Evolutionary conservation across 2,329 filamentous ascomycete genomes (phyloP).

Genomic region (Colletotrichum sp.): DNA sequence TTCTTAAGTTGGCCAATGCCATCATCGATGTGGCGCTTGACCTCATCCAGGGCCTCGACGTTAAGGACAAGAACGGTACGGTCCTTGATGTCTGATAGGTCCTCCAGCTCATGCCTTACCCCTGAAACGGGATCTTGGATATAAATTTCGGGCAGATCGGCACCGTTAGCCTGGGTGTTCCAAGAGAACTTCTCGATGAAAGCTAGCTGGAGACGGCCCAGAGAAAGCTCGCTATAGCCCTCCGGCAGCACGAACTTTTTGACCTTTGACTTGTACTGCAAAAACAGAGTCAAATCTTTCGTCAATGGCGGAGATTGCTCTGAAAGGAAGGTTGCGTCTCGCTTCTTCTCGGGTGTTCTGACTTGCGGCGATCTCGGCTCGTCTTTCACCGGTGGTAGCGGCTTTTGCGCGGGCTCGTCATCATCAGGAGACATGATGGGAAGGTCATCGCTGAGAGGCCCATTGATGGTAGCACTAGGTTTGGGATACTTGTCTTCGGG

Average conservation of each 20-base stretch:
- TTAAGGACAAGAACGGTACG: slow-evolving; percentile 94
- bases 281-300: slow-evolving; percentile 90
- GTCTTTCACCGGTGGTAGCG: slow-evolving; percentile 25
- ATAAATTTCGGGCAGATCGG: slow-evolving; percentile 94
- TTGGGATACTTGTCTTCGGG: slow-evolving; percentile 68
- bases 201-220: slow-evolving; percentile 87
- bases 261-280: slow-evolving; percentile 96
- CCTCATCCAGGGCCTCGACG: slow-evolving; percentile 90
- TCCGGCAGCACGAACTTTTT: slow-evolving; percentile 93
- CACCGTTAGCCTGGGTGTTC: slow-evolving; percentile 95
- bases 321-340: slow-evolving; percentile 55
- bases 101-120: slow-evolving; percentile 95
- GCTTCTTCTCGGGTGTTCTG: slow-evolving; percentile 50
- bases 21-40: slow-evolving; percentile 95
- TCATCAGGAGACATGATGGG: slow-evolving; percentile 32
- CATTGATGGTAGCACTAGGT: slow-evolving; percentile 64
- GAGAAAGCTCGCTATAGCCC: slow-evolving; percentile 82
- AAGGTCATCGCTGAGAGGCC: slow-evolving; percentile 58
- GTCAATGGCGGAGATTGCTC: slow-evolving; percentile 71
- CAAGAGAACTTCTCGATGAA: slow-evolving; percentile 99
- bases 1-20: slow-evolving; percentile 80
- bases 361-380: slow-evolving; percentile 27
- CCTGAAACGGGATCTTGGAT: slow-evolving; percentile 96
- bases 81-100: slow-evolving; percentile 92
- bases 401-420: slow-evolving; percentile 30